Conservation (phyloP, 2,329 filamentous ascomycete genomes). For the Herpotrichia juniperi region DNA sequence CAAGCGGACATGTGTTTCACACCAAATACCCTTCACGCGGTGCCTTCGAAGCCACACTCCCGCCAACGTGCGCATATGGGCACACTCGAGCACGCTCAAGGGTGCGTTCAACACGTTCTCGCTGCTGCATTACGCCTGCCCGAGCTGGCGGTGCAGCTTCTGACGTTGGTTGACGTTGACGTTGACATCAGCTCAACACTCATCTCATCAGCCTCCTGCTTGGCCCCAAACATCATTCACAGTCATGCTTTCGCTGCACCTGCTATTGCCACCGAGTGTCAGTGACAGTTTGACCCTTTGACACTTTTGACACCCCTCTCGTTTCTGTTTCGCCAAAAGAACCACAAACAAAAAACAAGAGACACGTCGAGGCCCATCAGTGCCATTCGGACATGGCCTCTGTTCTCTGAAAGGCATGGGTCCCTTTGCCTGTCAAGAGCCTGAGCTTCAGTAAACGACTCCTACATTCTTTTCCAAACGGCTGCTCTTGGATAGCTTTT, state of each 20-base stretch:
- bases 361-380: neutral
- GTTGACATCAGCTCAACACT: constrained; percentile 3
- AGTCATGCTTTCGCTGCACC: neutral
- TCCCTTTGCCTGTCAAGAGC: neutral
- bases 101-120: neutral
- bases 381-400: neutral
- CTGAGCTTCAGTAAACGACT: neutral
- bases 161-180: no score
- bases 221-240: no score
- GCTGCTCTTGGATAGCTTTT: neutral
- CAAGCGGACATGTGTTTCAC: neutral
- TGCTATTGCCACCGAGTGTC: neutral
- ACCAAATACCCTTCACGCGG: neutral
- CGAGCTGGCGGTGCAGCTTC: constrained; percentile 1
- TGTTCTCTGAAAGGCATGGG: neutral
- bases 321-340: neutral
- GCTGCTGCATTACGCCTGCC: neutral
- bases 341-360: neutral
- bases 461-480: neutral
- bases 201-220: neutral
- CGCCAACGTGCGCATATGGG: neutral
- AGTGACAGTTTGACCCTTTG: neutral
- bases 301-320: neutral
- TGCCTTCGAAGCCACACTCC: neutral
- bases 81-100: neutral